Conservation (phyloP, 306 rosid genomes). For the Rosa lucieae region DNA sequence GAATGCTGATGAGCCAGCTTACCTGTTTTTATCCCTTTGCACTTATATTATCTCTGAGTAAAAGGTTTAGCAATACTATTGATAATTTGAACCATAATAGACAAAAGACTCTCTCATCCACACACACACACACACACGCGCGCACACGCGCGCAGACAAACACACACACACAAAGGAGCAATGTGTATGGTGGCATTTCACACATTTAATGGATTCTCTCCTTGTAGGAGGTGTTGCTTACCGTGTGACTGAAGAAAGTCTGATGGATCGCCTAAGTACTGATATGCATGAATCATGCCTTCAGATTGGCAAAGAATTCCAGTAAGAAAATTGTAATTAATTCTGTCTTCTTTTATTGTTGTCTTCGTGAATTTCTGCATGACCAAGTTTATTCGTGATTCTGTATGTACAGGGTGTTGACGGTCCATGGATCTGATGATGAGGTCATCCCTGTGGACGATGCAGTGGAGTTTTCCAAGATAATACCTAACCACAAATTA, state of each 20-base stretch:
- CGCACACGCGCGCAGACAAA: too few species aligned
- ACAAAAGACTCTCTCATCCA: neutral
- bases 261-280: slow-evolving; percentile 62
- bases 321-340: slow-evolving; percentile 34
- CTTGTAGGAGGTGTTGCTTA: slow-evolving; percentile 40
- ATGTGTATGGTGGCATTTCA: neutral
- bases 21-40: neutral
- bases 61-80: neutral
- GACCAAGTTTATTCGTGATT: slow-evolving; percentile 4
- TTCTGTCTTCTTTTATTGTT: neutral
- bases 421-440: slow-evolving; percentile 70
- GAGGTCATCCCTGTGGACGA: slow-evolving; percentile 50
- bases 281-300: slow-evolving; percentile 68
- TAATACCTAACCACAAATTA: slow-evolving; percentile 70
- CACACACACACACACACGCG: neutral
- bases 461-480: slow-evolving; percentile 65
- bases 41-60: neutral
- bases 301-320: slow-evolving; percentile 65
- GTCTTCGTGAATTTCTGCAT: neutral
- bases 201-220: neutral
- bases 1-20: neutral
- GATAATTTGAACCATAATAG: neutral
- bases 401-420: slow-evolving; percentile 54
- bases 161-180: neutral
- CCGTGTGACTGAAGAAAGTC: slow-evolving; percentile 57